Evolutionary conservation across 1,284 basidiomycete species (phyloP), one percentile per base, ranked within the genome.

Genomic region (Leucoagaricus sp.): DNA sequence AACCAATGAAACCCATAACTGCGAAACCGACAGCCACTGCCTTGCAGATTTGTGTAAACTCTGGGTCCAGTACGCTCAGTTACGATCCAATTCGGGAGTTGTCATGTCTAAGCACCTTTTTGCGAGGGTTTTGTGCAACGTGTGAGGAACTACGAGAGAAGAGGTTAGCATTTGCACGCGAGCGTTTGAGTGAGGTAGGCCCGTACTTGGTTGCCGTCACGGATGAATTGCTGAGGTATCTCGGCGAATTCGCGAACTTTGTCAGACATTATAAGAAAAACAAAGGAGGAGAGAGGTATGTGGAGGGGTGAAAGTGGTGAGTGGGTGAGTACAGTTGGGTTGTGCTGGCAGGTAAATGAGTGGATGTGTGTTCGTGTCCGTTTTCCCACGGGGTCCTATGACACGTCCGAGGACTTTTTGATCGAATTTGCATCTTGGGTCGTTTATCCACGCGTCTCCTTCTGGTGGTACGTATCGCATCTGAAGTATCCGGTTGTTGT

Each of bases 1-100:
- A 96, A 10, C 94, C 94, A 72, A 96, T 95, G 81, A 96, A 93
- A n/a, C 95, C 95, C 94, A 97, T 97, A 64, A 98, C 92, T 53
- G 87, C 92, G 68, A 98, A 98, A 17, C 95, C 95, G 62, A 97
- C 88, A 2, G 93, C 93, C 58, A 98, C 93, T 45, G 95, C 95
- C 70, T 87, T 88, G 77, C 89, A 96, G 64, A 98, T 95, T 72
- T 96, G 93, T 52, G 85, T 67, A 74, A 94, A 98, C 72, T 98
- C 95, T 97, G 70, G n/a, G n/a, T n/a, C 57, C 31, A n/a, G 51
- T 47, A 28, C 55, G 53, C 40, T 53, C 31, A 48, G 58, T 52
- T 41, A 10, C 42, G 46, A 6, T 53, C 21, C n/a, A 44, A 9
- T 49, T 28, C 38, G 26, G 15, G 29, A 45, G 8, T 25, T 3